Evolutionary conservation across 768 basidiomycete species (phyloP).

Genomic region (Mycena rosella): DNA sequence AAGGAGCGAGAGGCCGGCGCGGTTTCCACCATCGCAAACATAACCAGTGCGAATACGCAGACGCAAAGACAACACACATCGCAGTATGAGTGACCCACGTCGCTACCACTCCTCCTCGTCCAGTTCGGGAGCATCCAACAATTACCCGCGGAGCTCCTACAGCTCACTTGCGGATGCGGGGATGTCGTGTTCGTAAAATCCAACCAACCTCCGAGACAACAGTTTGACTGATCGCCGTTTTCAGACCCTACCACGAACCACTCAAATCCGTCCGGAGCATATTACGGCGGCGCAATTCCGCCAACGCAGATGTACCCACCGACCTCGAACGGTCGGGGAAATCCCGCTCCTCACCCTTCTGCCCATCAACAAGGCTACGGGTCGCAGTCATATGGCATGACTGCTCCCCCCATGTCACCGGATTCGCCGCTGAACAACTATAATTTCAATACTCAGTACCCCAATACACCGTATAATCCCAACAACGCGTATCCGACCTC

Average conservation of each 20-base stretch:
- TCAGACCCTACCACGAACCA: neutral
- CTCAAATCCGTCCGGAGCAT: neutral
- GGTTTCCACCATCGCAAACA: neutral
- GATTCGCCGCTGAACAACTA: neutral
- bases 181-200: constrained; percentile 12
- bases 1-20: neutral
- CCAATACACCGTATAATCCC: neutral
- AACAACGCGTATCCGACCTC: neutral
- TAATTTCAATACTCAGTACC: neutral
- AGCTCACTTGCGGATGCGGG: constrained; percentile 20
- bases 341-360: no score
- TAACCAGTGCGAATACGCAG: neutral
- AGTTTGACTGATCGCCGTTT: neutral
- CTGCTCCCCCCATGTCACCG: constrained; percentile 1
- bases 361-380: neutral
- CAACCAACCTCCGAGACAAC: neutral
- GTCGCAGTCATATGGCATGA: neutral
- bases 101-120: neutral
- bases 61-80: no score
- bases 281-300: neutral
- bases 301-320: neutral
- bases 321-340: neutral
- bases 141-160: constrained; percentile 17
- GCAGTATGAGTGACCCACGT: constrained; percentile 7
- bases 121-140: neutral